Conservation (phyloP, 2,329 filamentous ascomycete species). For the Alternaria sp. region DNA sequence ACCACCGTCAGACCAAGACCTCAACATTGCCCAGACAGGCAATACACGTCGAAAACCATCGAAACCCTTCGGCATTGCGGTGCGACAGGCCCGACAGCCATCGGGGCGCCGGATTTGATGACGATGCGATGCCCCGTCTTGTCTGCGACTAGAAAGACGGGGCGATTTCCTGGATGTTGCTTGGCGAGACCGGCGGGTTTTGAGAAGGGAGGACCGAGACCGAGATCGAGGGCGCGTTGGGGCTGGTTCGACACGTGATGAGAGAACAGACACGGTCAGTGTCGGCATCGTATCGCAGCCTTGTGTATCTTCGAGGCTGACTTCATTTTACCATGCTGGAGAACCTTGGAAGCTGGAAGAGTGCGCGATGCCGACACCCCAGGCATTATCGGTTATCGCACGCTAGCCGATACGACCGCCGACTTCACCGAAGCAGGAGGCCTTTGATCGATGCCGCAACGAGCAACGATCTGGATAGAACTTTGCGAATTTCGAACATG, state of each 20-base stretch:
- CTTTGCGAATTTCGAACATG: neutral
- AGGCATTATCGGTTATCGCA: neutral
- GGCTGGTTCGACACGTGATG: neutral
- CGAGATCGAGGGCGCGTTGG: neutral
- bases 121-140: neutral
- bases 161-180: neutral
- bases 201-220: neutral
- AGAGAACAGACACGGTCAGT: neutral
- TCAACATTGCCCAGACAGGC: slow-evolving; percentile 1
- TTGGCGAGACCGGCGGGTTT: neutral
- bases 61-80: slow-evolving; percentile 4
- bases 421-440: neutral
- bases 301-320: neutral
- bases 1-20: neutral
- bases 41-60: neutral
- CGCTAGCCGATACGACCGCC: neutral
- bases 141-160: neutral
- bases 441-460: neutral
- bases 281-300: neutral
- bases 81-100: slow-evolving; percentile 5
- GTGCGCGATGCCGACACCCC: neutral
- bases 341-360: neutral
- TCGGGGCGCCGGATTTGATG: neutral
- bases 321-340: neutral
- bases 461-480: neutral